Conservation (phyloP, 2,329 filamentous ascomycete species). For the Cercospora sp. region DNA sequence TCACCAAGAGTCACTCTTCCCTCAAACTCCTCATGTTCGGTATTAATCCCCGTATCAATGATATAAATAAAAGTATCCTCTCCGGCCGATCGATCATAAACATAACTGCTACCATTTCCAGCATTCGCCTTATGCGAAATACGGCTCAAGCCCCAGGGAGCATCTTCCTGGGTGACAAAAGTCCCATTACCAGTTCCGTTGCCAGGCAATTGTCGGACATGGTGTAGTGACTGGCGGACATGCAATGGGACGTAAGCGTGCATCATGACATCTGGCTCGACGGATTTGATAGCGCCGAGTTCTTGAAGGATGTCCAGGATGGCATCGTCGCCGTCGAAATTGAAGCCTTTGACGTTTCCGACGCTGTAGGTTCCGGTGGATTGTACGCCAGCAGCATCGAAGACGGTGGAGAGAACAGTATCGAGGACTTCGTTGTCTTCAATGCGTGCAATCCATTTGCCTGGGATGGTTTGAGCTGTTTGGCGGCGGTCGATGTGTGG, state of each 20-base stretch:
- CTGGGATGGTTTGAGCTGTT: constrained; percentile 20
- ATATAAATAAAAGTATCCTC: constrained; percentile 32
- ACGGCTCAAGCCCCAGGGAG: constrained; percentile 28
- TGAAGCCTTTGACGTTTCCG: constrained; percentile 42
- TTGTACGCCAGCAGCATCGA: constrained; percentile 20
- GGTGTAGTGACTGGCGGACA: not conserved
- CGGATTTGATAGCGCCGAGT: constrained; percentile 40
- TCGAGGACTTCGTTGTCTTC: constrained; percentile 19
- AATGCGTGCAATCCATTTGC: constrained; percentile 26
- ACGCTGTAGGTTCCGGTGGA: constrained; percentile 41
- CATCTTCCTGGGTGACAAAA: constrained; percentile 17
- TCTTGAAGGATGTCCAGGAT: constrained; percentile 36
- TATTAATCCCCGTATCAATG: constrained; percentile 32
- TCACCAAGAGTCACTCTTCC: constrained; percentile 35
- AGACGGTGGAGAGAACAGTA: constrained; percentile 19
- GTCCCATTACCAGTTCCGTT: constrained; percentile 15
- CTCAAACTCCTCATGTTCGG: constrained; percentile 38
- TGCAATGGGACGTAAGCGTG: constrained; percentile 31
- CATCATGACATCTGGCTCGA: constrained; percentile 44
- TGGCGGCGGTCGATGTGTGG: constrained; percentile 24
- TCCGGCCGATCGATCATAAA: constrained; percentile 24
- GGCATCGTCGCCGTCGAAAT: constrained; percentile 40
- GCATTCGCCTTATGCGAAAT: constrained; percentile 26
- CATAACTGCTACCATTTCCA: constrained; percentile 29
- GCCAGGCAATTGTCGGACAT: not conserved